Conservation (phyloP, 2,329 filamentous ascomycete genomes). For the Fonsecaea multimorphosa region DNA sequence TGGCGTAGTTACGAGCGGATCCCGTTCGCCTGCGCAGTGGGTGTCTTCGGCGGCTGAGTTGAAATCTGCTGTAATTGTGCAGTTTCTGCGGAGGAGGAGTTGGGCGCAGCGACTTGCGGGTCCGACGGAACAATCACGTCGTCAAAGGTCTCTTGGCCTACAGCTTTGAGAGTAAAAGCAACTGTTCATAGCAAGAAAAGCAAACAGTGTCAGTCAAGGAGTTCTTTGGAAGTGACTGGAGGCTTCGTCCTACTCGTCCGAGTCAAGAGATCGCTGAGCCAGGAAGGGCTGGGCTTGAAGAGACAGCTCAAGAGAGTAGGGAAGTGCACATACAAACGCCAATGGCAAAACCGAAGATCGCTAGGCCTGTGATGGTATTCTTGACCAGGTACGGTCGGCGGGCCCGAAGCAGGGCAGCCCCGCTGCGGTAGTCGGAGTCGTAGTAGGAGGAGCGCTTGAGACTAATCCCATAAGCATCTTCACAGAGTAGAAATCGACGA, state of each 20-base stretch:
- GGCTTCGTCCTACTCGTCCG: not conserved
- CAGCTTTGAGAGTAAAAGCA: slow-evolving; percentile 75
- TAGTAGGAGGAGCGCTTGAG: slow-evolving; percentile 81
- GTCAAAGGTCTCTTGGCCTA: slow-evolving; percentile 96
- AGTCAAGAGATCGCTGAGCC: not conserved
- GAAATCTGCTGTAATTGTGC: slow-evolving; percentile 1
- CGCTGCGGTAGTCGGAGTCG: slow-evolving; percentile 82
- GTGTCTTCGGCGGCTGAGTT: slow-evolving; percentile 32
- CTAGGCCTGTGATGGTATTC: slow-evolving; percentile 82
- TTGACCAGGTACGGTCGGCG: slow-evolving; percentile 89
- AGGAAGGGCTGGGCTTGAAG: not conserved
- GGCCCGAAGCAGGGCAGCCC: slow-evolving; percentile 86
- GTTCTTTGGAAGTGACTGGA: not conserved
- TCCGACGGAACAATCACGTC: slow-evolving; percentile 88
- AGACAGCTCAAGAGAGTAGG: not conserved
- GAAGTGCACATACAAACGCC: slow-evolving; percentile 78
- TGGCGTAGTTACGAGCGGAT: slow-evolving; percentile 2
- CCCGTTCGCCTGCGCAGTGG: slow-evolving; percentile 29
- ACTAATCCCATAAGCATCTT: slow-evolving; percentile 3
- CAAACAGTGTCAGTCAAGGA: not conserved
- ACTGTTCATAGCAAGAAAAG: slow-evolving; percentile 53
- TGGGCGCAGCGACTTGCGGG: slow-evolving; percentile 49
- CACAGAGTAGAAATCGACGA: not conserved
- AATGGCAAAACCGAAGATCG: slow-evolving; percentile 75
- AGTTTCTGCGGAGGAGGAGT: not conserved